Conservation (phyloP, 345 rosid species). For the Cardamine occulta region DNA sequence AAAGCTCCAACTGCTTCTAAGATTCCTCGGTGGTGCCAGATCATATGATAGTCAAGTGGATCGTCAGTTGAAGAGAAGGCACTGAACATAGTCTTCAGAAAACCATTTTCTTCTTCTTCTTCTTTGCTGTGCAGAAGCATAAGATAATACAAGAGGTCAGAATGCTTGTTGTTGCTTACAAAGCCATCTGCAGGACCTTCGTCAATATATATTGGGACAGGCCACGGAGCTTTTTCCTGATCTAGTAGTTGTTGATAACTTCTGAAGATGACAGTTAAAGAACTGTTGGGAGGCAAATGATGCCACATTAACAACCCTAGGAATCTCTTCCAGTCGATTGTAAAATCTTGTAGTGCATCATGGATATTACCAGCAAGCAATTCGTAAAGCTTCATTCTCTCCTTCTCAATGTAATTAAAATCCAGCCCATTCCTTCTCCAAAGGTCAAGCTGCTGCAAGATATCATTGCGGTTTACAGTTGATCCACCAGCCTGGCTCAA, state of each 20-base stretch:
- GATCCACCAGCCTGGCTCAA: constrained; percentile 97
- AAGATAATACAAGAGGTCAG: constrained; percentile 88
- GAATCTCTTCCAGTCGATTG: constrained; percentile 97
- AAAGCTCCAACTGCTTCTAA: constrained; percentile 81
- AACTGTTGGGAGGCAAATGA: constrained; percentile 66
- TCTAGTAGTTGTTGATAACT: constrained; percentile 72
- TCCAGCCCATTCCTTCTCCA: constrained; percentile 92
- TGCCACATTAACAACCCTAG: constrained; percentile 97
- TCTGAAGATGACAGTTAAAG: constrained; percentile 69
- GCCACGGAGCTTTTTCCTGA: constrained; percentile 75
- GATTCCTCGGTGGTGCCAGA: constrained; percentile 89
- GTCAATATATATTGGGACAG: constrained; percentile 83
- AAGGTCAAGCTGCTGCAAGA: constrained; percentile 73
- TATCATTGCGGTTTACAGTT: constrained; percentile 66
- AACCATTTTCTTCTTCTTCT: constrained; percentile 54
- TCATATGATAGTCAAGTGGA: constrained; percentile 99
- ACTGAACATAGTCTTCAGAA: constrained; percentile 84
- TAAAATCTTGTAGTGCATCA: constrained; percentile 58
- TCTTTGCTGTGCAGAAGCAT: constrained; percentile 92
- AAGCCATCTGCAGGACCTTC: constrained; percentile 67
- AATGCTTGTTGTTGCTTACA: constrained; percentile 53
- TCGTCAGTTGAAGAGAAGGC: constrained; percentile 85
- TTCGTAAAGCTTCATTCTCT: constrained; percentile 76
- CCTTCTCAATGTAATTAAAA: constrained; percentile 87
- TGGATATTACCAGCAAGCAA: constrained; percentile 90